Conservation (phyloP, 345 rosid genomes). For the Lumnitzera littorea region DNA sequence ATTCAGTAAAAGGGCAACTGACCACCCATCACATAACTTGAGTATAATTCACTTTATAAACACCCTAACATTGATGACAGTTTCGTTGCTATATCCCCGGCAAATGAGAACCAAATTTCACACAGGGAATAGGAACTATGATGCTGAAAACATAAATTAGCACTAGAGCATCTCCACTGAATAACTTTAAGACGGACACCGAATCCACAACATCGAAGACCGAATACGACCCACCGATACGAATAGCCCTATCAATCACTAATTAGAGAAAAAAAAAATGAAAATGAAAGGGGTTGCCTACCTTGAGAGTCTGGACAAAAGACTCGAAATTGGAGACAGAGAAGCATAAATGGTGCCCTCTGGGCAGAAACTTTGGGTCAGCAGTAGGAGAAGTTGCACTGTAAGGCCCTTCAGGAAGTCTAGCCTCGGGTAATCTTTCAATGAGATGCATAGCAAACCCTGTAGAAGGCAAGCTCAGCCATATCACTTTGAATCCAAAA, state of each 20-base stretch:
- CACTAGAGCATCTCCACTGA: too few relatives aligned
- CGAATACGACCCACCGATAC: not conserved
- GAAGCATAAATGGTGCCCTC: slow-evolving; percentile 86
- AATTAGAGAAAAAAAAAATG: not conserved
- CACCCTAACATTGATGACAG: too few relatives aligned
- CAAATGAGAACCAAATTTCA: too few relatives aligned
- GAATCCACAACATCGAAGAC: too few relatives aligned
- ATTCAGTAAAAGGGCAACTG: too few relatives aligned
- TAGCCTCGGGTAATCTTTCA: slow-evolving; percentile 54
- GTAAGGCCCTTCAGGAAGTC: slow-evolving; percentile 84
- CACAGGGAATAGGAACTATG: too few relatives aligned
- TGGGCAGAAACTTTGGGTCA: slow-evolving; percentile 67
- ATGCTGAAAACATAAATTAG: too few relatives aligned
- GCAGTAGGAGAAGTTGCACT: slow-evolving; percentile 46
- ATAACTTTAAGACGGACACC: too few relatives aligned
- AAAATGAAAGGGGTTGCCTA: slow-evolving; percentile 3
- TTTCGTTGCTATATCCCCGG: too few relatives aligned
- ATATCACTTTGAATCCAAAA: slow-evolving; percentile 69
- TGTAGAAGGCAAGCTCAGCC: slow-evolving; percentile 68
- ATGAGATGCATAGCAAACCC: slow-evolving; percentile 59
- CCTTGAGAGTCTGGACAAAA: slow-evolving; percentile 61
- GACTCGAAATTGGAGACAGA: slow-evolving; percentile 66
- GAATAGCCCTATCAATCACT: not conserved
- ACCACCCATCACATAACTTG: too few relatives aligned
- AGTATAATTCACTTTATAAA: too few relatives aligned